These are phyloP conservation scores for Pichia kluyveri DNA, from an alignment of 805 yeast species.

Conservation along the genomic window DNA sequence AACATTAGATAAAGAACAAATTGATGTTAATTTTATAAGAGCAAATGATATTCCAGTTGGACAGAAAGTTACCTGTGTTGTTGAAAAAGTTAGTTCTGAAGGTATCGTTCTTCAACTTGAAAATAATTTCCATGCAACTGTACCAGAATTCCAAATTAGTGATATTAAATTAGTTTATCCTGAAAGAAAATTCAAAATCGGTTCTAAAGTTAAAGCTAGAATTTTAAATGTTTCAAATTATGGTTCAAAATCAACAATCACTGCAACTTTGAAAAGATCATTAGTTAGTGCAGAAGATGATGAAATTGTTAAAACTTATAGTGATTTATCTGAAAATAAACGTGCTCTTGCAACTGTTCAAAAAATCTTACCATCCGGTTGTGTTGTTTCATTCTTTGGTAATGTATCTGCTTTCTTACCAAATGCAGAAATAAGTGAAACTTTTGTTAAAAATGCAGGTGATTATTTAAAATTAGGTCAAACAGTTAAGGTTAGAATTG, in stretches of 20 bases:
- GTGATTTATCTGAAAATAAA: slow-evolving; percentile 33
- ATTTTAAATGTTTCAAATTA: slow-evolving; percentile 41
- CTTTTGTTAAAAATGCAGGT: slow-evolving; percentile 67
- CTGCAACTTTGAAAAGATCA: slow-evolving; percentile 75
- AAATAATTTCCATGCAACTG: slow-evolving; percentile 64
- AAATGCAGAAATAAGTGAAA: slow-evolving; percentile 80
- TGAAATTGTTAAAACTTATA: slow-evolving; percentile 33
- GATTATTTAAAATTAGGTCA: slow-evolving; percentile 80
- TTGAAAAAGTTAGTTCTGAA: slow-evolving; percentile 47
- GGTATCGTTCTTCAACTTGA: slow-evolving; percentile 65
- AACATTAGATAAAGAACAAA: slow-evolving; percentile 57
- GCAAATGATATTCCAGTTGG: slow-evolving; percentile 73
- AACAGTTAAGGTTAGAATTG: slow-evolving; percentile 63
- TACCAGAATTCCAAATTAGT: slow-evolving; percentile 66
- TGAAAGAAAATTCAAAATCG: slow-evolving; percentile 84
- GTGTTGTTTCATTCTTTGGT: slow-evolving; percentile 77
- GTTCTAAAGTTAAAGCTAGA: slow-evolving; percentile 71
- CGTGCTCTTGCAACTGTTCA: slow-evolving; percentile 69
- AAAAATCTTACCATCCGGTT: slow-evolving; percentile 66
- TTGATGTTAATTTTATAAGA: slow-evolving; percentile 59
- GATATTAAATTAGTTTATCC: slow-evolving; percentile 82
- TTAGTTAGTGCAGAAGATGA: slow-evolving; percentile 60
- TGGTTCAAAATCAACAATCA: slow-evolving; percentile 37
- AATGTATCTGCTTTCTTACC: slow-evolving; percentile 74
- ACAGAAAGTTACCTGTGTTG: slow-evolving; percentile 45